phyloP scores from a whole-genome alignment of 2,329 filamentous ascomycete genomes.

The Venturia effusa region DNA sequence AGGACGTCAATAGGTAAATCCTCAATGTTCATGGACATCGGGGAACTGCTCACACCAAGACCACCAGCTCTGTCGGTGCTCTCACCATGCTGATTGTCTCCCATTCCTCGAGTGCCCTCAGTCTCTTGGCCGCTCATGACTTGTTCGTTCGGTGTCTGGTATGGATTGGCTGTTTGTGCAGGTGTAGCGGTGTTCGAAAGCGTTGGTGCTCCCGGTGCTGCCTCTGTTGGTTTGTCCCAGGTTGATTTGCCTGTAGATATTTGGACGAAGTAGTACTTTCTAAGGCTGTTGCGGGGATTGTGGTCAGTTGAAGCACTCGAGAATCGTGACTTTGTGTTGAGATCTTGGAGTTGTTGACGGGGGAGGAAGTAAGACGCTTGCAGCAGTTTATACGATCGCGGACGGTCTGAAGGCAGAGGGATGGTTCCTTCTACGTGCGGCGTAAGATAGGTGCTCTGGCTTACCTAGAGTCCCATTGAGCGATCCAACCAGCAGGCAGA shows the following conservation, averaged over 20 bases:
- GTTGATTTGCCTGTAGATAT: constrained; percentile 31
- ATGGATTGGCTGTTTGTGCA: constrained; percentile 23
- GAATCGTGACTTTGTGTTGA: not conserved
- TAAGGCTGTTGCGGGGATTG: constrained; percentile 6
- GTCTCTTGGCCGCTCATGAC: not conserved
- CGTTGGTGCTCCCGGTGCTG: constrained; percentile 27
- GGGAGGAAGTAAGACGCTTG: not conserved
- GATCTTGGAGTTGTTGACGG: not conserved
- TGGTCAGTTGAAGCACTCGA: not conserved
- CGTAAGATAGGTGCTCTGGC: not conserved
- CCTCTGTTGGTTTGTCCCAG: constrained; percentile 28
- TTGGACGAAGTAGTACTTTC: constrained; percentile 33
- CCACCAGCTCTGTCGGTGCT: constrained; percentile 14
- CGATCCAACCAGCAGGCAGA: constrained; percentile 31
- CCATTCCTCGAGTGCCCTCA: constrained; percentile 11
- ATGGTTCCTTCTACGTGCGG: not conserved
- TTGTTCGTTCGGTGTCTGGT: constrained; percentile 12
- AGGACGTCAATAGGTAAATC: not conserved
- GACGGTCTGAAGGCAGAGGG: not conserved
- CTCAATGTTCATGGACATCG: not conserved
- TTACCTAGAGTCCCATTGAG: constrained; percentile 30
- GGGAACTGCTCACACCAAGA: constrained; percentile 17
- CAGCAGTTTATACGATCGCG: not conserved
- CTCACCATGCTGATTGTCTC: constrained; percentile 10
- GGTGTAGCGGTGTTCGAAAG: constrained; percentile 24